Conservation (phyloP, 352 stramenopile species). For the Globisporangium canariense region DNA sequence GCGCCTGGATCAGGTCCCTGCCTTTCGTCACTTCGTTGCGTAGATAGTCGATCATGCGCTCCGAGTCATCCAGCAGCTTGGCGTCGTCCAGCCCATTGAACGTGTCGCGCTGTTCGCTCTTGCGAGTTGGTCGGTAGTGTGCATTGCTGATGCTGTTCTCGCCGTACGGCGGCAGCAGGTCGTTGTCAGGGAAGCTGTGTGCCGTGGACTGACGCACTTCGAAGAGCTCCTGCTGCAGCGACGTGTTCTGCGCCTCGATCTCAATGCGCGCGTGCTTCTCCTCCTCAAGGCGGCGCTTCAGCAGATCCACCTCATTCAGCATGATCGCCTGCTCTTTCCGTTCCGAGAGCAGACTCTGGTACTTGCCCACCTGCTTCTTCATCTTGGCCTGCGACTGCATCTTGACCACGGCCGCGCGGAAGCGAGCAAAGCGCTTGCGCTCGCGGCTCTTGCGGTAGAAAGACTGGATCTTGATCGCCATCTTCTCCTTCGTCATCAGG, state of each 20-base stretch:
- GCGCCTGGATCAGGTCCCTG: constrained; percentile 57
- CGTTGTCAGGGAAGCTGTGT: constrained; percentile 42
- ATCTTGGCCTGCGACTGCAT: constrained; percentile 72
- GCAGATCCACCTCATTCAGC: constrained; percentile 67
- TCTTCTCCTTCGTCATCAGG: constrained; percentile 51
- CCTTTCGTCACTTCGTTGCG: constrained; percentile 76
- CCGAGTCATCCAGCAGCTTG: constrained; percentile 77
- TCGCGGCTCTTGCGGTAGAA: constrained; percentile 45
- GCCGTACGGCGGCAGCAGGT: constrained; percentile 27
- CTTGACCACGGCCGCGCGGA: constrained; percentile 67
- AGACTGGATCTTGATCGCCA: constrained; percentile 60
- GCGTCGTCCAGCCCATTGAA: constrained; percentile 43
- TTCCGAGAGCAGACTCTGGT: constrained; percentile 49
- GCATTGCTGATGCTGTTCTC: constrained; percentile 14
- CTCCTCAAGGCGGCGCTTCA: constrained; percentile 76
- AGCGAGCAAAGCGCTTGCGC: constrained; percentile 44
- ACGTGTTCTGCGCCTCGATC: constrained; percentile 73
- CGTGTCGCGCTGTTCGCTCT: constrained; percentile 26
- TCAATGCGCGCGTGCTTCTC: constrained; percentile 69
- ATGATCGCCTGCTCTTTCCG: constrained; percentile 70
- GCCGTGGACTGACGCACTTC: constrained; percentile 53
- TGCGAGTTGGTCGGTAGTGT: neutral
- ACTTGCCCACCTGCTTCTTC: constrained; percentile 76
- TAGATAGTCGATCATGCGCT: constrained; percentile 83
- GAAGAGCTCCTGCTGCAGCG: constrained; percentile 64